Conservation (phyloP, 805 yeast species). For the Sungouiella blattae region DNA sequence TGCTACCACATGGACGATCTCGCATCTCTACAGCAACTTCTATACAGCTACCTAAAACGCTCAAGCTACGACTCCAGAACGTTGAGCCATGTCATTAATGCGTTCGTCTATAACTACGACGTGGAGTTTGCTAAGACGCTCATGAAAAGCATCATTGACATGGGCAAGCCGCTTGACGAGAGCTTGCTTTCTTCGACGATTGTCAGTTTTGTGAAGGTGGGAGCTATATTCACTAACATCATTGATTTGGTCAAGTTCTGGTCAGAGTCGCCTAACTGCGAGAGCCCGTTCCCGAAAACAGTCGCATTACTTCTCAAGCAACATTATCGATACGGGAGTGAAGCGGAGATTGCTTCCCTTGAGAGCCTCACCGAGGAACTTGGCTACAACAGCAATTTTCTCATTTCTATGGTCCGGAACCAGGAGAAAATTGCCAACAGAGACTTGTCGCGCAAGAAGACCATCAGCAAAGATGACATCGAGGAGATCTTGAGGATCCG, state of each 20-base stretch:
- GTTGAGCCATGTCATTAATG: slow-evolving; percentile 26
- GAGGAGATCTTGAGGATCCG: slow-evolving; percentile 14
- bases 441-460: slow-evolving; percentile 24
- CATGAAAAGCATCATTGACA: slow-evolving; percentile 21
- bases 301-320: slow-evolving; percentile 26
- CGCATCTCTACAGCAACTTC: slow-evolving; percentile 18
- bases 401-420: slow-evolving; percentile 21
- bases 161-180: slow-evolving; percentile 21
- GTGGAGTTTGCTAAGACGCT: slow-evolving; percentile 26
- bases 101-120: slow-evolving; percentile 31
- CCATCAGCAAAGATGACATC: slow-evolving; percentile 24
- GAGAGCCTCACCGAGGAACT: slow-evolving; percentile 17
- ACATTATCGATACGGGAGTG: slow-evolving; percentile 26
- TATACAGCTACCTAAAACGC: slow-evolving; percentile 19
- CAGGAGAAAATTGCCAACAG: slow-evolving; percentile 25
- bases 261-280: slow-evolving; percentile 20
- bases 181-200: slow-evolving; percentile 26
- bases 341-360: slow-evolving; percentile 21
- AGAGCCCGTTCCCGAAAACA: slow-evolving; percentile 23
- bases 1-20: slow-evolving; percentile 35
- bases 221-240: slow-evolving; percentile 30
- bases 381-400: slow-evolving; percentile 19
- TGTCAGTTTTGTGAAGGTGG: slow-evolving; percentile 21
- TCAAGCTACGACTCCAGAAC: slow-evolving; percentile 20
- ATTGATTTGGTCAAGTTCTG: slow-evolving; percentile 22